Conservation (phyloP, 2,329 filamentous ascomycete species). For the Elsinoe batatas region DNA sequence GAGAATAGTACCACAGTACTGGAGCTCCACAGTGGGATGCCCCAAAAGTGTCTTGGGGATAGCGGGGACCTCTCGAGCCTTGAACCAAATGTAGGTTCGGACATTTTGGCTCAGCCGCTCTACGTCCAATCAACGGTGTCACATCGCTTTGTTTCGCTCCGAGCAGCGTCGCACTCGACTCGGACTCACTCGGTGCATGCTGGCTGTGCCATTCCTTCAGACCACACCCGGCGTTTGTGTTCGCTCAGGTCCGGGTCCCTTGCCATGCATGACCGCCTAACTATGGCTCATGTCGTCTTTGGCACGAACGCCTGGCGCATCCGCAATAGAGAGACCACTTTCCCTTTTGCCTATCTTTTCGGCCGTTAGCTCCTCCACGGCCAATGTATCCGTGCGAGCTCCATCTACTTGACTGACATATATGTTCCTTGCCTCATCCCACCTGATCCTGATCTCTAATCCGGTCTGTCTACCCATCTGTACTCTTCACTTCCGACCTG, state of each 20-base stretch:
- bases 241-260: conserved; percentile 6
- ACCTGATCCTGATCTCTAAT: neutral
- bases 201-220: conserved; percentile 7
- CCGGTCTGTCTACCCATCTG: neutral
- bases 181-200: neutral
- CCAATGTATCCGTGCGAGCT: conserved; percentile 6
- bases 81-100: conserved; percentile 3
- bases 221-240: neutral
- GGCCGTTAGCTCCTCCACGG: conserved; percentile 8
- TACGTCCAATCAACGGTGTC: conserved; percentile 8
- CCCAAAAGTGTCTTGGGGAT: neutral
- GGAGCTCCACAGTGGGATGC: neutral
- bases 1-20: conserved; percentile 7
- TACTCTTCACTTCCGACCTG: neutral
- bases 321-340: conserved; percentile 7
- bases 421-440: conserved; percentile 7
- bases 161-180: conserved; percentile 9
- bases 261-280: conserved; percentile 4
- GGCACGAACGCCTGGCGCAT: conserved; percentile 6
- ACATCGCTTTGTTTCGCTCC: conserved; percentile 2
- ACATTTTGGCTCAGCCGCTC: neutral
- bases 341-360: conserved; percentile 1
- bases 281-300: conserved; percentile 7
- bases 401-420: conserved; percentile 4
- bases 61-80: neutral